Conservation (phyloP, 345 rosid genomes). For the Hevea brasiliensis region DNA sequence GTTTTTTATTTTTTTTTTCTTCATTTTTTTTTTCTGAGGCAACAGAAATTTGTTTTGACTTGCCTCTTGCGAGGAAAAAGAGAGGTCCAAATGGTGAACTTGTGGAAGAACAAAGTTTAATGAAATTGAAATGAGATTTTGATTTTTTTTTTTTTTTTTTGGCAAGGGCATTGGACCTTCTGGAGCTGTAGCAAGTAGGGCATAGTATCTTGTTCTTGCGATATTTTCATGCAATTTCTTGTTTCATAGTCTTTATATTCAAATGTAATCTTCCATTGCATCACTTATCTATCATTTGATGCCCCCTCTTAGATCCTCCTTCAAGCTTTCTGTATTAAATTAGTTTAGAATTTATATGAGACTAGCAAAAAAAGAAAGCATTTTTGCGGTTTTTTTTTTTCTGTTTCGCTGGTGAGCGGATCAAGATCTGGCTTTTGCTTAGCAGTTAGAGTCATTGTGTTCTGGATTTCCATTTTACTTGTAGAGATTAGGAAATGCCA, state of each 20-base stretch:
- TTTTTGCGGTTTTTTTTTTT: not conserved
- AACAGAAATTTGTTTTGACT: constrained; percentile 10
- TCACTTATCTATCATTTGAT: not conserved
- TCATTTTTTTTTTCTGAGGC: not conserved
- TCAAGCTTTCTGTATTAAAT: not conserved
- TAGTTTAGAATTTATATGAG: not conserved
- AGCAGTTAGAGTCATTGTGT: not conserved
- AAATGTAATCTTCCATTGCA: not conserved
- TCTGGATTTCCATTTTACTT: constrained; percentile 5
- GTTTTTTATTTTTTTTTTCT: not conserved
- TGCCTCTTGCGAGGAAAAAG: not conserved
- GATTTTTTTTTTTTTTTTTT: constrained; percentile 26
- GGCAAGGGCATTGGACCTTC: constrained; percentile 11
- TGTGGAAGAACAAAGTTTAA: not conserved
- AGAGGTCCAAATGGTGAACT: not conserved
- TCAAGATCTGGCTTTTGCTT: constrained; percentile 35
- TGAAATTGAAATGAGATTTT: constrained; percentile 14
- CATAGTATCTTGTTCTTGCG: not conserved
- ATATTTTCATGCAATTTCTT: constrained; percentile 11
- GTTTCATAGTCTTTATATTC: constrained; percentile 11
- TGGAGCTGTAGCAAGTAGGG: constrained; percentile 15
- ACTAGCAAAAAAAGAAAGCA: not conserved
- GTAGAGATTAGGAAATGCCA: constrained; percentile 1
- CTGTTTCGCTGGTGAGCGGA: not conserved
- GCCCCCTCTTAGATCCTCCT: not conserved